phyloP scores from a whole-genome alignment of 2,329 filamentous ascomycete species.

The Xylariaceae sp. region DNA sequence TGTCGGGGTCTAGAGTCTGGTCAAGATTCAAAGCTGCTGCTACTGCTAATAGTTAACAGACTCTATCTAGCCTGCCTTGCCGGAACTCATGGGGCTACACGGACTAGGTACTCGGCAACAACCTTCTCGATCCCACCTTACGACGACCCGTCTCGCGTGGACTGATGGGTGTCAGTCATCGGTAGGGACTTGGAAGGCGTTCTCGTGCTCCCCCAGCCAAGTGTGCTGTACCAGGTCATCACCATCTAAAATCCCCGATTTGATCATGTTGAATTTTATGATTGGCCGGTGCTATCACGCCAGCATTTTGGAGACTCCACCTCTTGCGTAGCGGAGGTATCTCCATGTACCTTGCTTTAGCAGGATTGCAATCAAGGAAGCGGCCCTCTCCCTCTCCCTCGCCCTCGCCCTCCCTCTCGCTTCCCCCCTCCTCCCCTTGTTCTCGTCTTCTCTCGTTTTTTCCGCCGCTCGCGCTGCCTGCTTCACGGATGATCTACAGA shows the following conservation, averaged over 20 bases:
- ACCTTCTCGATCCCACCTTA: slow-evolving; percentile 2
- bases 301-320: slow-evolving; percentile 18
- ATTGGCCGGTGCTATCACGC: slow-evolving; percentile 32
- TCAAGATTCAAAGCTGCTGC: no score
- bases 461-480: slow-evolving; percentile 24
- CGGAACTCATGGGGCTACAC: neutral
- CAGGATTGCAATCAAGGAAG: slow-evolving; percentile 20
- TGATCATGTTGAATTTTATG: slow-evolving; percentile 35
- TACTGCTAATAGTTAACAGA: no score
- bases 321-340: slow-evolving; percentile 17
- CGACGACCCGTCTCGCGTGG: slow-evolving; percentile 3
- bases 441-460: slow-evolving; percentile 28
- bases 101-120: neutral
- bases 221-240: slow-evolving; percentile 11
- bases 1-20: no score
- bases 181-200: neutral
- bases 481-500: slow-evolving; percentile 21
- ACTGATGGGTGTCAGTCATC: neutral
- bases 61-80: neutral
- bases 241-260: slow-evolving; percentile 15
- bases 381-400: slow-evolving; percentile 6
- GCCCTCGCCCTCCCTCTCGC: slow-evolving; percentile 16
- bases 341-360: neutral
- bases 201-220: slow-evolving; percentile 10
- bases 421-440: slow-evolving; percentile 16